Evolutionary conservation across 108 stramenopile genomes (phyloP).

Genomic region (Phaeodactylum tricornutum): DNA sequence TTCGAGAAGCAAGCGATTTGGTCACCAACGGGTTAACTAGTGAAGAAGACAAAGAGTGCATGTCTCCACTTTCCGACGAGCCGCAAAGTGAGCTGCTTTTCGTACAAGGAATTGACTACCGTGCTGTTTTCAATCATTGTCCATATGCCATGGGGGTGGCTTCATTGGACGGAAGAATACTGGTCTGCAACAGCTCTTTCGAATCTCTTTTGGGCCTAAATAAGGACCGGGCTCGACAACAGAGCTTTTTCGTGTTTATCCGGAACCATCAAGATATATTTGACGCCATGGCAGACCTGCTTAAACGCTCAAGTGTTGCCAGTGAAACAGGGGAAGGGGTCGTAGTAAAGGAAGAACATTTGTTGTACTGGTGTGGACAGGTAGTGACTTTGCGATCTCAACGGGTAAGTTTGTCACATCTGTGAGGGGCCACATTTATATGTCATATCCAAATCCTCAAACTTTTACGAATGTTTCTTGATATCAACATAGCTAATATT

Average conservation of each 20-base stretch:
- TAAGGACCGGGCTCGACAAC: constrained; percentile 33
- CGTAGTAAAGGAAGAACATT: constrained; percentile 14
- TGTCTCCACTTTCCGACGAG: not conserved
- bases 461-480: not conserved
- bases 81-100: constrained; percentile 31
- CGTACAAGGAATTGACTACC: constrained; percentile 70
- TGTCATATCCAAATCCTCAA: not conserved
- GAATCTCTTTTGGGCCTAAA: constrained; percentile 34
- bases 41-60: not conserved
- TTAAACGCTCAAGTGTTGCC: constrained; percentile 11
- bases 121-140: constrained; percentile 57
- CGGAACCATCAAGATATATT: constrained; percentile 75
- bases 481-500: constrained; percentile 32
- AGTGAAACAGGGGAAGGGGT: not conserved
- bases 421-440: too few species aligned
- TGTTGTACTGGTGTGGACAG: constrained; percentile 21
- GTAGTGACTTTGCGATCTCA: not conserved
- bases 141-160: constrained; percentile 64
- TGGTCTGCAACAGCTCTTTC: constrained; percentile 73
- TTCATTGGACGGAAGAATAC: constrained; percentile 70
- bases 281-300: constrained; percentile 71
- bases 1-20: constrained; percentile 46
- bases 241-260: constrained; percentile 55
- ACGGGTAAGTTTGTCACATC: not conserved
- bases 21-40: constrained; percentile 8